Percentiles rank a stretch among this genome's conserved stretches.
These are phyloP conservation scores for Fusarium sp. DNA, from an alignment of 2,329 filamentous ascomycete species.

Conservation along the genomic window DNA sequence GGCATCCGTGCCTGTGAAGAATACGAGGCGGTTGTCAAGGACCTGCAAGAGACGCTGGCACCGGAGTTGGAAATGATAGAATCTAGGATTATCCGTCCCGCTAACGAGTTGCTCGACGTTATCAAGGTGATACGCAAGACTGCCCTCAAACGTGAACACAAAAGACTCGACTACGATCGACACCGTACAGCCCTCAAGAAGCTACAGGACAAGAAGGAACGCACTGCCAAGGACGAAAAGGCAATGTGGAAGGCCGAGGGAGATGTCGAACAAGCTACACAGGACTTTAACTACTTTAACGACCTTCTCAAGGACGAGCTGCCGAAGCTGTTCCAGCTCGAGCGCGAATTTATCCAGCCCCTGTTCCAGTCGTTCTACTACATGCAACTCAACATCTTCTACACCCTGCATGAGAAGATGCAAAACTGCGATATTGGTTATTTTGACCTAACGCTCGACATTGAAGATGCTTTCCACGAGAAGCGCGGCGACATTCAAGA, in stretches of 20 bases:
- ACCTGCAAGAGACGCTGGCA: slow-evolving; percentile 86
- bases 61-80: slow-evolving; percentile 99
- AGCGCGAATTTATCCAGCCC: slow-evolving; percentile 94
- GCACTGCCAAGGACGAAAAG: slow-evolving; percentile 95
- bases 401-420: slow-evolving; percentile 98
- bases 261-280: slow-evolving; percentile 89
- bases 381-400: slow-evolving; percentile 99
- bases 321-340: slow-evolving; percentile 88
- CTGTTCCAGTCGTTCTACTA: slow-evolving; percentile 99
- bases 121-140: slow-evolving; percentile 96
- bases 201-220: slow-evolving; percentile 97
- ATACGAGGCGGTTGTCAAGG: slow-evolving; percentile 90
- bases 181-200: slow-evolving; percentile 88
- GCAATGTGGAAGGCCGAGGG: slow-evolving; percentile 95
- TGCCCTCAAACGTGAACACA: slow-evolving; percentile 91
- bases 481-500: slow-evolving; percentile 92
- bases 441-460: slow-evolving; percentile 90
- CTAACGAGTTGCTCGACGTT: slow-evolving; percentile 91
- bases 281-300: slow-evolving; percentile 98
- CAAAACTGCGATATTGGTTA: slow-evolving; percentile 97
- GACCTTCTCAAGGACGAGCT: slow-evolving; percentile 96
- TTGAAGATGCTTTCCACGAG: slow-evolving; percentile 89
- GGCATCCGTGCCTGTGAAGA: slow-evolving; percentile 96
- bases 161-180: slow-evolving; percentile 95
- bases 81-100: slow-evolving; percentile 86